A percentile compares a stretch with the other conserved stretches of the same genome.
Conservation (phyloP, 2,329 filamentous ascomycete species). For the Fusarium tuaranense region DNA sequence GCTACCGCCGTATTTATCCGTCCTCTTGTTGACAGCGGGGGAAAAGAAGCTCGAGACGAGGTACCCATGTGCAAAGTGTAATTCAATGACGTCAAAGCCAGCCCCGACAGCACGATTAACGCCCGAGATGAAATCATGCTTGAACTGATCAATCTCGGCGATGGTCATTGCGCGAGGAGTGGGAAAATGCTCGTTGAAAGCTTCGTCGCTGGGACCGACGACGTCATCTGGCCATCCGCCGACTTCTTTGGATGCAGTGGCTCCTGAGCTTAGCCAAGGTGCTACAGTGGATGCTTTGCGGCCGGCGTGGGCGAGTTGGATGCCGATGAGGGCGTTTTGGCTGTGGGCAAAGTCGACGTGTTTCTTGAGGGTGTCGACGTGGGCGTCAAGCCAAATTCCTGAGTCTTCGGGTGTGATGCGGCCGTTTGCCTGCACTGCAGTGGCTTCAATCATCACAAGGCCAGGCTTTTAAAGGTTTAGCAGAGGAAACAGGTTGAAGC, state of each 20-base stretch:
- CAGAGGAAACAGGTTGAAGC: accelerated
- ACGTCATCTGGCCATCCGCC: conserved; percentile 67
- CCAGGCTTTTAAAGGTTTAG: conserved; percentile 57
- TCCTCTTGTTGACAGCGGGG: conserved; percentile 76
- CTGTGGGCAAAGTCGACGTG: conserved; percentile 76
- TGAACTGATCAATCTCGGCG: conserved; percentile 73
- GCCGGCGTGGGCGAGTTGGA: conserved; percentile 79
- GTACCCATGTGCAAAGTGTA: conserved; percentile 86
- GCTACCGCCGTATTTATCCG: conserved; percentile 74
- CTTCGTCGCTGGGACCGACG: conserved; percentile 57
- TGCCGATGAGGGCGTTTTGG: conserved; percentile 73
- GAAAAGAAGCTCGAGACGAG: conserved; percentile 78
- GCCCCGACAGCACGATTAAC: conserved; percentile 68
- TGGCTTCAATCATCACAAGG: conserved; percentile 76
- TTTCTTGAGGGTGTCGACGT: conserved; percentile 69
- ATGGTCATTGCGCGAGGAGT: conserved; percentile 73
- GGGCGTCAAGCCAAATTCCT: conserved; percentile 79
- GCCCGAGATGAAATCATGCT: conserved; percentile 68
- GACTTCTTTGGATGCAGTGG: conserved; percentile 59
- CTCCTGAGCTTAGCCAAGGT: conserved; percentile 64
- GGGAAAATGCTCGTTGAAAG: conserved; percentile 70
- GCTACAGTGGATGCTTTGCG: conserved; percentile 64
- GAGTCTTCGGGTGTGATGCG: conserved; percentile 78
- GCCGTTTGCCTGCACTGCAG: conserved; percentile 73
- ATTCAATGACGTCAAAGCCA: conserved; percentile 76